phyloP scores from a whole-genome alignment of 176 grass and related monocot genomes.

The Lolium perenne region DNA sequence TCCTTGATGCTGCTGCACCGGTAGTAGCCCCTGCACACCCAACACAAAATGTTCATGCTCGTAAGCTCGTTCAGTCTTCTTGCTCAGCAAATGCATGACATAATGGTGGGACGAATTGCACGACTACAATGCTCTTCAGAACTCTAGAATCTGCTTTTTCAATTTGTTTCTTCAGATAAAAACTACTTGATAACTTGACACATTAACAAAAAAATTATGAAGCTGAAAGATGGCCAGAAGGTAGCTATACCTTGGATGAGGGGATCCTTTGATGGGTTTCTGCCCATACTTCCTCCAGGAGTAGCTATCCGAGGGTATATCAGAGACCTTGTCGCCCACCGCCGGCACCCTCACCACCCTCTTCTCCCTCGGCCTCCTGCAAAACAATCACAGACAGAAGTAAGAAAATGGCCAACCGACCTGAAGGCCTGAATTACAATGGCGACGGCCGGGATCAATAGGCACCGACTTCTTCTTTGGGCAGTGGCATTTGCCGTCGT shows the following conservation, averaged over 20 bases:
- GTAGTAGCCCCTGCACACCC: constrained; percentile 74
- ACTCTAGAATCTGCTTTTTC: too few relatives aligned
- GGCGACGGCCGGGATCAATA: not conserved
- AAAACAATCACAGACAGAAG: not conserved
- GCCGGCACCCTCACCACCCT: constrained; percentile 78
- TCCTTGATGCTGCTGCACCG: constrained; percentile 89
- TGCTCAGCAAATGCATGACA: not conserved
- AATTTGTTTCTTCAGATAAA: not conserved
- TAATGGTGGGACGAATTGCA: not conserved
- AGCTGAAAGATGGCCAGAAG: too few relatives aligned
- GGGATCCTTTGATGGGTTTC: constrained; percentile 97
- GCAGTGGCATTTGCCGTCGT: constrained; percentile 62
- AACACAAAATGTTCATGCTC: not conserved
- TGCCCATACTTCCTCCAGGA: constrained; percentile 99
- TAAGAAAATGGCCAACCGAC: not conserved
- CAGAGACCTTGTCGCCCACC: constrained; percentile 82
- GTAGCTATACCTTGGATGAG: constrained; percentile 72
- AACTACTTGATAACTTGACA: too few relatives aligned
- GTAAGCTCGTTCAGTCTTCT: not conserved
- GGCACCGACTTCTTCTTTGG: constrained; percentile 75
- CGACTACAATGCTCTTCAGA: not conserved
- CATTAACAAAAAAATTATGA: not conserved
- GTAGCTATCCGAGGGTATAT: constrained; percentile 82
- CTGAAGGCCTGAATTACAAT: not conserved
- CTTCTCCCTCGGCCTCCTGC: constrained; percentile 91